Base-by-base conservation (phyloP, 1,139 yeast species). In the Debaryomycetaceae sp. region DNA sequence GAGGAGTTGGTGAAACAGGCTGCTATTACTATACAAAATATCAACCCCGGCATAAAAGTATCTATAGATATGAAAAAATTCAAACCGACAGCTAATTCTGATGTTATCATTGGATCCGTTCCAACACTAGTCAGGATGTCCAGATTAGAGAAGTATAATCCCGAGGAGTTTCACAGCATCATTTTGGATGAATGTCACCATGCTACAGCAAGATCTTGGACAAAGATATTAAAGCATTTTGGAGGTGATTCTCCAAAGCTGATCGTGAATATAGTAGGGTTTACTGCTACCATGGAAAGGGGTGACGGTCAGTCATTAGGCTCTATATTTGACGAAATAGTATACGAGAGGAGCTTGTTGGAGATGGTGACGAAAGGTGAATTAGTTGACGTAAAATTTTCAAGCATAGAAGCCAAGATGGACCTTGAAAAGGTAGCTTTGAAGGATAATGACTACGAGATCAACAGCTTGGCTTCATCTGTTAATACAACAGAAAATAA, bases 101-200 rank as follows among this genome's bases (percentile, higher is more conserved):
- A 88, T 55, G 81, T 91, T 6, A 70, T 88, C 0, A 81, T 91
- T 8, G 96, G 88, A 0, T 86, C 96, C 0, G 87, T 89, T 0
- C 89, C 83, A 20, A 79, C 95, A 0, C 58, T 91, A 38, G 65
- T 71, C 0, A 65, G 84, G 38, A 42, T 53, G 34, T 55, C 68
- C 0, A 66, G 97, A 40, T 62, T 88, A 14, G 63, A 65, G 1
- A 65, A 71, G 43, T 87, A 84, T 54, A 62, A 80, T 43, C 84
- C 90, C 0, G 45, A 46, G 0, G 77, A 80, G 14, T 84, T 78
- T 65, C 86, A 88, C 56, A 72, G 90, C 31, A 79, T 93, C 23
- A 83, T 91, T 22, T 72, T 91, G 1, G 99, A 91, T 62, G 99
- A 91, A 60, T 96, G 97, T 41, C 99, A 91, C 57, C 98, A 91